Evolutionary conservation across 2,329 filamentous ascomycete species (phyloP), one percentile per base, ranked within the genome.

Genomic region (Pseudogymnoascus sp.): DNA sequence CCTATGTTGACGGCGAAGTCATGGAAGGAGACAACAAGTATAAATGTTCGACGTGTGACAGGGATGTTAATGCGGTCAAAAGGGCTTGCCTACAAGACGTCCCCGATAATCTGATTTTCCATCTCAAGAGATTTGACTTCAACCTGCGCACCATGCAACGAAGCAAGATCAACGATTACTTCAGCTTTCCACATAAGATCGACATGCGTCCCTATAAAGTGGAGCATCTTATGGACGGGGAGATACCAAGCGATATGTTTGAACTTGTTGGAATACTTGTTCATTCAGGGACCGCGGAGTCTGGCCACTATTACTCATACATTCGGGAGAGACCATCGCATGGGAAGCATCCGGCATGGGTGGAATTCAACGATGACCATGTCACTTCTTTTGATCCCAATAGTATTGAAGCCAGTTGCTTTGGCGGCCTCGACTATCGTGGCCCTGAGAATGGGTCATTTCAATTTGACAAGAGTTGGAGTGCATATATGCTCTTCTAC

Each of bases 11-110:
- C 72, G 95, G 95, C 3, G 95, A 99, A 75, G 87, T 95, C 37
- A 93, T 99, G 89, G 91, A 96, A 79, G 95, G 96, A 68, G 92
- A 96, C 70, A 97, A 99, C 79, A 97, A 96, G 77, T 99, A 97
- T 79, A 96, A 96, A 68, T 99, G 95, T 76, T 93, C 92, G 31
- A 89, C 86, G 4, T 99, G 95, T 73, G 90, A 91, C 66, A 85
- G 85, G 10, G 89, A 95, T 70, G 95, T 99, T 15, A 89, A 97
- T 75, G 95, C 95, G 19, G 91, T 97, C 68, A 97, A 96, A 75
- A 85, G 89, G 70, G 90, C 93, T 11, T 97, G 93, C 70, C 78
- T 97, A 64, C 96, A 97, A 73, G 89, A 96, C 65, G 85, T 97
- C 6, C 93, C 95, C 0, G 89, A 99, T 75, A 93, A 96, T 71